Conservation (phyloP, 116 monocot species). For the Cymodocea nodosa region DNA sequence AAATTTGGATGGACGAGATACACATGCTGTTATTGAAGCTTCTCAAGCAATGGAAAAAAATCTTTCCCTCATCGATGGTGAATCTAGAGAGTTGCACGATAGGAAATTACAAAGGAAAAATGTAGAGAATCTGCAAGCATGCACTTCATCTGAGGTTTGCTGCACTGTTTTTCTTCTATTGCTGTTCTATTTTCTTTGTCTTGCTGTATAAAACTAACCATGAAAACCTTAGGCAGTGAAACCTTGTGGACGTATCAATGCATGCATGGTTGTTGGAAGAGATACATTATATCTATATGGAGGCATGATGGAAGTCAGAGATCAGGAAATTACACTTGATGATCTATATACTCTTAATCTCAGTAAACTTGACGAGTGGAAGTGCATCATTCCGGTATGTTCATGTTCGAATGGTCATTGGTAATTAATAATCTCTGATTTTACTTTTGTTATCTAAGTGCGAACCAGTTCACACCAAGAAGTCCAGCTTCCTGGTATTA, state of each 20-base stretch:
- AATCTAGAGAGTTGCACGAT: slow-evolving; percentile 14
- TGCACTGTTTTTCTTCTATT: not conserved
- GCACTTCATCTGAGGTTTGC: slow-evolving; percentile 39
- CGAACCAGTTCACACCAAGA: not conserved
- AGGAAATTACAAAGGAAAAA: slow-evolving; percentile 21
- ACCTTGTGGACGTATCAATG: slow-evolving; percentile 93
- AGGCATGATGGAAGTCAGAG: slow-evolving; percentile 92
- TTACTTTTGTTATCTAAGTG: not conserved
- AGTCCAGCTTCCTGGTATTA: too few species aligned
- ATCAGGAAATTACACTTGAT: slow-evolving; percentile 93
- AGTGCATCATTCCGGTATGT: slow-evolving; percentile 86
- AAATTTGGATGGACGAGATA: slow-evolving; percentile 9
- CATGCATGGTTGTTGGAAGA: slow-evolving; percentile 68
- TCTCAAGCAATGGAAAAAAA: slow-evolving; percentile 33
- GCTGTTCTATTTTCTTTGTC: not conserved
- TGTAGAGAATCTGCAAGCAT: slow-evolving; percentile 17
- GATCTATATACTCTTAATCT: slow-evolving; percentile 90
- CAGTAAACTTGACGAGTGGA: slow-evolving; percentile 95
- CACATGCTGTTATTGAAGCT: slow-evolving; percentile 38
- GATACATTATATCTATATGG: slow-evolving; percentile 88
- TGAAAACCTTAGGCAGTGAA: slow-evolving; percentile 41
- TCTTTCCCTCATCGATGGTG: slow-evolving; percentile 30
- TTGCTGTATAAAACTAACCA: slow-evolving; percentile 2
- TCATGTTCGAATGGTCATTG: not conserved
- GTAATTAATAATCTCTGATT: too few species aligned